phyloP scores from a whole-genome alignment of 2,329 filamentous ascomycete genomes.

The Botrytis galanthina region DNA sequence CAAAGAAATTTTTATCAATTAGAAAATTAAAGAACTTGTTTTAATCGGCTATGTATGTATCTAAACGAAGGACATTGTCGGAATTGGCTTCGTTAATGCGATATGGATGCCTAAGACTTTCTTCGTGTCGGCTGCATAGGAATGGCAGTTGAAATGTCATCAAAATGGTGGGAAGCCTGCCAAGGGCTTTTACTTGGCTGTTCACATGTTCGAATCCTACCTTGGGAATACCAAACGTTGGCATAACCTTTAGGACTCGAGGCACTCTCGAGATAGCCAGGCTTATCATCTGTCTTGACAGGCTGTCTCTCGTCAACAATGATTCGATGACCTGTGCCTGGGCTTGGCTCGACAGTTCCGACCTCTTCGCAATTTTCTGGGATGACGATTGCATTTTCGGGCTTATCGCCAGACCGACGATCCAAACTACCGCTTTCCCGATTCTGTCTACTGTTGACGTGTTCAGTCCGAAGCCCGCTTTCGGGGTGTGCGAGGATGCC shows the following conservation, averaged over 20 bases:
- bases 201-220: neutral
- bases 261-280: neutral
- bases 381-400: neutral
- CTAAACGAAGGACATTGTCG: neutral
- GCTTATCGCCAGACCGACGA: neutral
- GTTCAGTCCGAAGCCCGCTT: neutral
- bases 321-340: neutral
- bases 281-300: no score
- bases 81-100: neutral
- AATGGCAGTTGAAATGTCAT: neutral
- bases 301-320: neutral
- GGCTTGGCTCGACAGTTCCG: no score
- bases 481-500: neutral
- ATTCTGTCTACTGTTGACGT: neutral
- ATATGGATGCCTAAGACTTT: neutral
- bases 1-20: neutral
- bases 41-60: no score
- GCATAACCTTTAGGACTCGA: neutral
- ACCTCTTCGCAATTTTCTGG: neutral
- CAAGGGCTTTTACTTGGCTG: neutral
- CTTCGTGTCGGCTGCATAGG: neutral
- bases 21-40: neutral
- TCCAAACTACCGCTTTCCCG: neutral
- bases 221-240: neutral
- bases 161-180: neutral